phyloP scores from a whole-genome alignment of 805 yeast species.

The Saturnispora halmiae region DNA sequence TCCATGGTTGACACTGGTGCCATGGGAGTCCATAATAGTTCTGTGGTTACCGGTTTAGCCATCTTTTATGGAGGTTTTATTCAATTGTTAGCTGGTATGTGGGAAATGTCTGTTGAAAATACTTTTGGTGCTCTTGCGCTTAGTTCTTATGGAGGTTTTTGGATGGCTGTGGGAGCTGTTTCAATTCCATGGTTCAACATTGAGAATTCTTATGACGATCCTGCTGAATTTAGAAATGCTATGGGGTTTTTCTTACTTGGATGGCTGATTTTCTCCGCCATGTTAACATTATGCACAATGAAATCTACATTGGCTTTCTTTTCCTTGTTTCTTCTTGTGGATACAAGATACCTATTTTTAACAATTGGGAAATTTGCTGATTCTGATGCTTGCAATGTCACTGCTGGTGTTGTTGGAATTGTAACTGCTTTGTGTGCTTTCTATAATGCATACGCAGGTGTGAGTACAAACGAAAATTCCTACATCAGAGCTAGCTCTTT shows the following conservation, averaged over 20 bases:
- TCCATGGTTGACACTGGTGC: conserved; percentile 56
- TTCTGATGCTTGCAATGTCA: conserved; percentile 30
- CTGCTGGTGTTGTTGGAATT: conserved; percentile 57
- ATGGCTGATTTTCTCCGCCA: conserved; percentile 54
- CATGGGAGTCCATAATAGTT: conserved; percentile 53
- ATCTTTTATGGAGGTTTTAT: conserved; percentile 65
- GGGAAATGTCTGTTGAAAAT: conserved; percentile 65
- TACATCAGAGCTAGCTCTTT: conserved; percentile 35
- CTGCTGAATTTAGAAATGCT: conserved; percentile 39
- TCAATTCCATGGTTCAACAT: conserved; percentile 49
- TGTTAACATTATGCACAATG: conserved; percentile 46
- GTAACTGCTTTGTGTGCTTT: conserved; percentile 52
- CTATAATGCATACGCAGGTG: conserved; percentile 65
- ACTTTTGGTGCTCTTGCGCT: conserved; percentile 65
- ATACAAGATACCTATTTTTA: conserved; percentile 39
- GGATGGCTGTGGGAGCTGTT: conserved; percentile 67
- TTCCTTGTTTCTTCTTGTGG: conserved; percentile 35
- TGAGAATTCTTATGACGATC: conserved; percentile 38
- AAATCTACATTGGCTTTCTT: conserved; percentile 47
- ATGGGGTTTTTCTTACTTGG: conserved; percentile 51
- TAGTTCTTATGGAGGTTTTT: conserved; percentile 58
- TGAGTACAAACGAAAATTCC: conserved; percentile 54
- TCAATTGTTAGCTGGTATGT: conserved; percentile 63
- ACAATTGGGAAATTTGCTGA: conserved; percentile 43
- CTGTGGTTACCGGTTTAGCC: conserved; percentile 55